A percentile compares a stretch with the other conserved stretches of the same genome.
Conservation (phyloP, 2,329 filamentous ascomycete genomes). For the Colletotrichum sp. region DNA sequence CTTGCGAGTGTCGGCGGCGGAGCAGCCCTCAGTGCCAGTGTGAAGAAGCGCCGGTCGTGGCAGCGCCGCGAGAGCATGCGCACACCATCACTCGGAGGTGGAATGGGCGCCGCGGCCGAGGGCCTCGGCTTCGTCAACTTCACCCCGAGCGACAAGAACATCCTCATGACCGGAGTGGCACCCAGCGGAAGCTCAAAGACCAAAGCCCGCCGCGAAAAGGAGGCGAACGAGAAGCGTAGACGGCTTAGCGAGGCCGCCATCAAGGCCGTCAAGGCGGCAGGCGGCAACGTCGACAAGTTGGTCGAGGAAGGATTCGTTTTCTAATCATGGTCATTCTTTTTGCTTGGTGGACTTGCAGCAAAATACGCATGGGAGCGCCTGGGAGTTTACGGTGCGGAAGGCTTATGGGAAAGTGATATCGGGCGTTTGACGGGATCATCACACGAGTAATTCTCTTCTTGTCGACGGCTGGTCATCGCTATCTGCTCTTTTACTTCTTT, state of each 20-base stretch:
- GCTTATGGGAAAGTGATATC: neutral
- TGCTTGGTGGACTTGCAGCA: neutral
- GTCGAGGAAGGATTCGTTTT: conserved; percentile 55
- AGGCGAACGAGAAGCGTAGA: conserved; percentile 78
- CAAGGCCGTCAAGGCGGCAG: conserved; percentile 72
- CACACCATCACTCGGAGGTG: conserved; percentile 30
- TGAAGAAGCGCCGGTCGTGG: conserved; percentile 40
- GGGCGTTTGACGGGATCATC: conserved; percentile 5
- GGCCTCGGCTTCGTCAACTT: conserved; percentile 83
- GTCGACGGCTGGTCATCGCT: neutral
- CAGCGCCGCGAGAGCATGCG: conserved; percentile 30
- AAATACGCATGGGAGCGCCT: neutral
- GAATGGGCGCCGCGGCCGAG: conserved; percentile 31
- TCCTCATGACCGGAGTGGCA: conserved; percentile 88
- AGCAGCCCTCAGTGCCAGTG: conserved; percentile 43
- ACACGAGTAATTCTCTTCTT: neutral
- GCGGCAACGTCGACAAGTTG: conserved; percentile 67
- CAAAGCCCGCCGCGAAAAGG: conserved; percentile 88
- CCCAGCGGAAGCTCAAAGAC: conserved; percentile 93
- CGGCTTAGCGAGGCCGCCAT: conserved; percentile 72
- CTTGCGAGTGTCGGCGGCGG: conserved; percentile 32
- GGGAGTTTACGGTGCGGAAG: conserved; percentile 5
- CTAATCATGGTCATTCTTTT: conserved; percentile 26
- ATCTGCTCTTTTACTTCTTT: neutral
- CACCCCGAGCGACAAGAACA: conserved; percentile 77